Evolutionary conservation across 306 rosid species (phyloP).

Genomic region (Pyrus betulifolia): DNA sequence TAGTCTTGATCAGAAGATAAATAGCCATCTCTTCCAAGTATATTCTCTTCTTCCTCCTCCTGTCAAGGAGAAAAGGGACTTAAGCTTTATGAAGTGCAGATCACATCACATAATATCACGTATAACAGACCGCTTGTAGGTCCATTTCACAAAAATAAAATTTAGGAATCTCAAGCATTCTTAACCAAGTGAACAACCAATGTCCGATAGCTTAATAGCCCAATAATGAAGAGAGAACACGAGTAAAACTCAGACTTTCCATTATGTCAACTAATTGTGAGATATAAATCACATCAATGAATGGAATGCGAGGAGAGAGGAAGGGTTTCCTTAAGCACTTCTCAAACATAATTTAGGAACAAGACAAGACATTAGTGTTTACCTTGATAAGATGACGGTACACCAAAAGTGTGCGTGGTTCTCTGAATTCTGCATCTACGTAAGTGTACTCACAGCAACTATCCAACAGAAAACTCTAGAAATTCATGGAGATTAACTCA

Average conservation of each 20-base stretch:
- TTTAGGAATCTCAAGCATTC: neutral
- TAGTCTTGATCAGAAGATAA: neutral
- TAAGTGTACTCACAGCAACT: constrained; percentile 6
- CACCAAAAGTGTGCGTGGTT: constrained; percentile 9
- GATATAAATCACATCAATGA: neutral
- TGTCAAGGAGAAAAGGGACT: neutral
- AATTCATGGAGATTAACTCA: constrained; percentile 58
- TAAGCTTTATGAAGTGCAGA: neutral
- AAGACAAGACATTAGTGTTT: constrained; percentile 9
- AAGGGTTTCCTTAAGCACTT: neutral
- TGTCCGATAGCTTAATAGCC: neutral
- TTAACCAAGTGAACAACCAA: neutral
- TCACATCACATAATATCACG: neutral
- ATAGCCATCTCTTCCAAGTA: neutral
- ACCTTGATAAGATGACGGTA: constrained; percentile 2
- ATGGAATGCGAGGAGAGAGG: neutral
- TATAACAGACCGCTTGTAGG: neutral
- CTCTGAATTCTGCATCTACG: constrained; percentile 9
- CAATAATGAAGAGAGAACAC: neutral
- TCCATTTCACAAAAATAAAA: neutral
- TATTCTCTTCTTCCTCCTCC: neutral
- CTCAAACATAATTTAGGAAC: neutral
- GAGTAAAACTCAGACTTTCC: neutral
- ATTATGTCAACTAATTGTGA: neutral
- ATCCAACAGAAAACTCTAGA: constrained; percentile 28